Base-by-base conservation (phyloP, 495 filamentous ascomycete species). In the Viridothelium virens region DNA sequence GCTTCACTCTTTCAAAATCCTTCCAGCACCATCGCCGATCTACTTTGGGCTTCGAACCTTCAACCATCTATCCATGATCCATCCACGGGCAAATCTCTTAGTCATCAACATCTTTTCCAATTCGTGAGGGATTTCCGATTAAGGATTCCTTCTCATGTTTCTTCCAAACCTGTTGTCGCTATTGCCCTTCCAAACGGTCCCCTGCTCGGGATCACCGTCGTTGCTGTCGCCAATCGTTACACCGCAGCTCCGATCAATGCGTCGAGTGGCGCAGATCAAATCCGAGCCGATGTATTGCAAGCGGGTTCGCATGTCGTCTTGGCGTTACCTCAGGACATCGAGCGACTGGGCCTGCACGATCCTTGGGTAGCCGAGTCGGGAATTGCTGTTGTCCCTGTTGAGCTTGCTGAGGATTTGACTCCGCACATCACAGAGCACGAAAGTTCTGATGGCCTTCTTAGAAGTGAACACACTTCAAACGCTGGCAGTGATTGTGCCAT, bases 181-280 rank as follows among this genome's bases (percentile, higher is more conserved):
- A 71, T 78, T 53, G 70, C 72, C 37, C 63, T 78, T 0, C 72
- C 74, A 34, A 78, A 77, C 61, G 76, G 76, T 31, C 76, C 71
- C 37, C 67, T 76, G 3, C 67, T 77, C 3, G 76, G 74, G 3
- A 62, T 76, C 16, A 70, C 75, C 1, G 69, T 70, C 38, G 18
- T 77, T 14, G 70, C 75, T 0, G 71, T 74, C 36, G 66, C 76
- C 3, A 71, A 70, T 33, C 73, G 70, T 46, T 78, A 71, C 67
- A 75, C 68, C 11, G 74, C 74, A 41, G 74, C 73, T 25, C 76
- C 76, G 6, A 61, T 78, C 53, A 74, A 74, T 50, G 66, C 73
- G 4, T 70, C 68, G 11, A 73, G 66, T 61, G 74, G 75, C 3
- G 62, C 68, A 69, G 37, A 75, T 71, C 62, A 70, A 71, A 63